Base-by-base conservation (phyloP, 176 grass and related monocot species). In the Oropetium thomaeum region DNA sequence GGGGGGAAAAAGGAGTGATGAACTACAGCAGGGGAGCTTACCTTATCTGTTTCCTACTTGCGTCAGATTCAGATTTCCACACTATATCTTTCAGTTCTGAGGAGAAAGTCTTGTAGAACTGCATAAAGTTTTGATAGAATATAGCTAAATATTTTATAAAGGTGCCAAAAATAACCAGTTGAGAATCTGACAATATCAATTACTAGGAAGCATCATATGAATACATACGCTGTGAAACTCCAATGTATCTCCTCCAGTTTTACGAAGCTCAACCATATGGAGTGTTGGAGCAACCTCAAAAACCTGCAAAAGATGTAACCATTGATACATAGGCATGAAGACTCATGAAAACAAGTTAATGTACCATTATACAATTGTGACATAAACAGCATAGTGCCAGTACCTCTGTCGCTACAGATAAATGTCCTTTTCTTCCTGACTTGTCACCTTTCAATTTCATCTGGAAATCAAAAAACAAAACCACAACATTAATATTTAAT, bases 391-490 rank as follows among this genome's bases (percentile, higher is more conserved):
- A 19, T 19, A 70, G 35, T 30, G 43, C 38, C 16, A 1, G 22
- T 80, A 90, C 94, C 90, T 97, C 90, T 0, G 94, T 93, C 58
- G 90, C 94, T 67, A 98, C 96, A 74, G 84, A 94, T 38, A 98
- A 77, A 72, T 98, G 79, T 3, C 96, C 96, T 88, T 98, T 98
- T 72, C 96, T 91, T 82, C 96, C 96, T 39, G 81, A 84, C 49
- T 98, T 98, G 60, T 95, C 96, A 62, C 96, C 96, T 91, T 98
- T 87, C 67, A 98, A 51, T 58, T 92, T 98, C 96, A 98, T 94
- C 96, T 98, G 39, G 52, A 84, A 57, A 17, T 73, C 9, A 8
- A 8, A 82, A 32, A 62, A 43, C 34, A 69, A 57, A 57, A 49
- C 45, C 16, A 49, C 2, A 17, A 49, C 7, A 49, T 20, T 49